Percentiles rank a stretch among this genome's conserved stretches.
phyloP scores from a whole-genome alignment of 108 stramenopile genomes.

The Nitzschia sp. region DNA sequence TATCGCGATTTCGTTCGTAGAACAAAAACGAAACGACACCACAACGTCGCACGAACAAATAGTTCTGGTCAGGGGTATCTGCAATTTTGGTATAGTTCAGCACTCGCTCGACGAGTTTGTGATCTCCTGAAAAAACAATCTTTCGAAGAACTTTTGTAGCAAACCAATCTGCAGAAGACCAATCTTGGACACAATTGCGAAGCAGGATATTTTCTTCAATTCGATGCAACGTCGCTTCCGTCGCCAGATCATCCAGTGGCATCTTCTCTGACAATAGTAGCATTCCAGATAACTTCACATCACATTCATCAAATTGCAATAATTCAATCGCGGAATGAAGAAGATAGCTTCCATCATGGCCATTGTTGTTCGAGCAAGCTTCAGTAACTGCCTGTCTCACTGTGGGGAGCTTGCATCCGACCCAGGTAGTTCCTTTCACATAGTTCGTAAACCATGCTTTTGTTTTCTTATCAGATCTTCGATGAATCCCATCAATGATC shows the following conservation, averaged over 20 bases:
- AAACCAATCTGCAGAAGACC: constrained; percentile 22
- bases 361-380: neutral
- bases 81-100: constrained; percentile 6
- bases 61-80: neutral
- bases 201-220: constrained; percentile 5
- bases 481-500: neutral
- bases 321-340: constrained; percentile 3
- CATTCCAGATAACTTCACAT: constrained; percentile 17
- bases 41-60: constrained; percentile 8
- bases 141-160: constrained; percentile 12
- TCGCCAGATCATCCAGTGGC: neutral
- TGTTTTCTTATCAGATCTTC: constrained; percentile 2
- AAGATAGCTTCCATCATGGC: neutral
- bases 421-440: constrained; percentile 20
- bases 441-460: constrained; percentile 25
- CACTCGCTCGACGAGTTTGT: constrained; percentile 1
- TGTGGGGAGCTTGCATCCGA: constrained; percentile 14
- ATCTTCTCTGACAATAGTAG: constrained; percentile 14
- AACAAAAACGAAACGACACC: constrained; percentile 11
- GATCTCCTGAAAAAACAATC: constrained; percentile 10
- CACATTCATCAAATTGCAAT: constrained; percentile 13
- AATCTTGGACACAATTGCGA: constrained; percentile 1
- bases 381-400: neutral
- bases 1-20: constrained; percentile 8
- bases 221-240: constrained; percentile 3